These are phyloP conservation scores for Lagenaria siceraria DNA, from an alignment of 306 rosid species.

Conservation along the genomic window DNA sequence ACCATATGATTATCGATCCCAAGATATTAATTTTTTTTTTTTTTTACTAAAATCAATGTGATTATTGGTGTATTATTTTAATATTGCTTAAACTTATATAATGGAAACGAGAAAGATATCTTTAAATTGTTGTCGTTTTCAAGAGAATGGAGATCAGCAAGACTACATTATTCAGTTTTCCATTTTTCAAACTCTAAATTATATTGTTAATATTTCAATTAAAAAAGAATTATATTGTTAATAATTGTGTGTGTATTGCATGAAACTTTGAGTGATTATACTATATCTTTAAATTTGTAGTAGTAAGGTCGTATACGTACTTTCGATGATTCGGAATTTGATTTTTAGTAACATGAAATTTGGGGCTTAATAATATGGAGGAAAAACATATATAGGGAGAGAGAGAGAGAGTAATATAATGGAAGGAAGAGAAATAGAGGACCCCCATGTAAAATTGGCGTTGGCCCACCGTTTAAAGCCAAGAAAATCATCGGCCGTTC, in stretches of 20 bases:
- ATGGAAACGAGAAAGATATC: too few species aligned
- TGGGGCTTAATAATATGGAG: background rate
- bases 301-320: background rate
- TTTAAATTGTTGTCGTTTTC: background rate
- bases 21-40: too few species aligned
- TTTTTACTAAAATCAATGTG: background rate
- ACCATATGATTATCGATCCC: too few species aligned
- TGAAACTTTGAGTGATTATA: background rate
- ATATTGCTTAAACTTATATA: background rate
- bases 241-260: background rate
- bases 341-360: background rate
- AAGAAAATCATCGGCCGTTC: background rate
- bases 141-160: background rate
- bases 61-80: background rate
- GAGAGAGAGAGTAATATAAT: background rate
- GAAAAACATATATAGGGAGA: background rate
- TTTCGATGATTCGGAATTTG: background rate
- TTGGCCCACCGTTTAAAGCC: background rate
- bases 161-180: background rate
- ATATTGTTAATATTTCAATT: too few species aligned
- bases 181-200: background rate
- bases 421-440: background rate
- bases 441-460: background rate
- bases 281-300: background rate
- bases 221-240: too few species aligned